These are phyloP conservation scores for Dissophora globulifera DNA, from an alignment of 192 early-diverging fungal genomes.

Conservation along the genomic window DNA sequence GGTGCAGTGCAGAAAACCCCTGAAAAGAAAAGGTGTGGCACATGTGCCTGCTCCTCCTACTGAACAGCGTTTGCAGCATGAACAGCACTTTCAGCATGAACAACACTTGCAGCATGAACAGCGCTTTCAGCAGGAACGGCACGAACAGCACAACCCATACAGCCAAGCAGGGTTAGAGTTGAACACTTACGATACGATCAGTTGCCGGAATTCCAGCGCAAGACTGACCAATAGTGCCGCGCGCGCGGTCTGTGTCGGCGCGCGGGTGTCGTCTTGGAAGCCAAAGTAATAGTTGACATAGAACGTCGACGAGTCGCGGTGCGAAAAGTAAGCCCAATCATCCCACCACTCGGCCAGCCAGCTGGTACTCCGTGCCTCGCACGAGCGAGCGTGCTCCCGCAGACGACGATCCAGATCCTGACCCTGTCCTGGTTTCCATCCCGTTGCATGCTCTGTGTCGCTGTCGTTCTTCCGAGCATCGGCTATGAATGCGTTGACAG, in stretches of 20 bases:
- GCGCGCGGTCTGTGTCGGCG: constrained; percentile 48
- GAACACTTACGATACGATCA: constrained; percentile 53
- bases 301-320: constrained; percentile 49
- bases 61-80: background rate
- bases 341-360: constrained; percentile 57
- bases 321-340: constrained; percentile 48
- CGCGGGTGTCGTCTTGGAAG: constrained; percentile 46
- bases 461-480: background rate
- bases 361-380: constrained; percentile 58
- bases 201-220: constrained; percentile 43
- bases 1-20: too few species aligned
- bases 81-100: too few species aligned
- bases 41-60: background rate
- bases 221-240: constrained; percentile 47
- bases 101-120: too few species aligned
- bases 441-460: too few species aligned
- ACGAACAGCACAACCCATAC: too few species aligned
- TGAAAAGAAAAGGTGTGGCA: too few species aligned
- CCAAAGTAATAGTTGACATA: constrained; percentile 54
- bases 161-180: too few species aligned
- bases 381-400: constrained; percentile 52
- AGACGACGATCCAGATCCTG: constrained; percentile 49
- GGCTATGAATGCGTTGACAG: constrained; percentile 59
- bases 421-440: constrained; percentile 24
- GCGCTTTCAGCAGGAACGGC: too few species aligned